Conservation (phyloP, 306 rosid genomes). For the Prosopis cineraria region DNA sequence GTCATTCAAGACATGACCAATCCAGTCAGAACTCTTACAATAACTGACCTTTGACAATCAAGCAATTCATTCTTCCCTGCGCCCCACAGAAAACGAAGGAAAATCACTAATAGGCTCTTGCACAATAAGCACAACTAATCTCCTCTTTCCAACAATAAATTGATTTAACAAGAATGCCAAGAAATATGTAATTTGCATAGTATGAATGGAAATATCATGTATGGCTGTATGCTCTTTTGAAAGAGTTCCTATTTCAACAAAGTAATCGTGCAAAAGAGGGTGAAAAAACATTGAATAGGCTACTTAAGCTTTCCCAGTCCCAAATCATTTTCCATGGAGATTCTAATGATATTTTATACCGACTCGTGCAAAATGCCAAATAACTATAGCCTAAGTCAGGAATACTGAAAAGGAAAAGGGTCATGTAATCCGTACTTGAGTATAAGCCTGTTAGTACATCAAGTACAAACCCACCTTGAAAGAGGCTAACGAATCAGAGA, state of each 20-base stretch:
- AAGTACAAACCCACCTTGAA: not conserved
- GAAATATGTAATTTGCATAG: not conserved
- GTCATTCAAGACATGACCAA: not conserved
- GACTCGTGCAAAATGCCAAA: not conserved
- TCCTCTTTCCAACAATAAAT: slow-evolving; percentile 10
- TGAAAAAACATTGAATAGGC: not conserved
- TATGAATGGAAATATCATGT: slow-evolving; percentile 6
- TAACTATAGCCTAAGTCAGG: not conserved
- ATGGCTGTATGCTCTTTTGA: slow-evolving; percentile 16
- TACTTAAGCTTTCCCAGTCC: slow-evolving; percentile 32
- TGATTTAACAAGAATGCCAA: slow-evolving; percentile 3
- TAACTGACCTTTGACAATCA: not conserved
- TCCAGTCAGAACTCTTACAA: not conserved
- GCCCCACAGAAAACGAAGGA: not conserved
- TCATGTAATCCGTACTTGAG: not conserved
- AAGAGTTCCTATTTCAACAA: not conserved
- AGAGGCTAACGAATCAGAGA: not conserved
- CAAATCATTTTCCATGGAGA: slow-evolving; percentile 34
- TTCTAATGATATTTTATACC: not conserved
- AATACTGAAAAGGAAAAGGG: not conserved
- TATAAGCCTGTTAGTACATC: not conserved
- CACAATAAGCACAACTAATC: slow-evolving; percentile 10
- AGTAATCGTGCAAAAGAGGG: slow-evolving; percentile 12
- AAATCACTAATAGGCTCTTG: not conserved
- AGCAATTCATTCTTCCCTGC: not conserved